Evolutionary conservation across 345 rosid species (phyloP), one percentile per base, ranked within the genome.

Genomic region (Salix exigua): DNA sequence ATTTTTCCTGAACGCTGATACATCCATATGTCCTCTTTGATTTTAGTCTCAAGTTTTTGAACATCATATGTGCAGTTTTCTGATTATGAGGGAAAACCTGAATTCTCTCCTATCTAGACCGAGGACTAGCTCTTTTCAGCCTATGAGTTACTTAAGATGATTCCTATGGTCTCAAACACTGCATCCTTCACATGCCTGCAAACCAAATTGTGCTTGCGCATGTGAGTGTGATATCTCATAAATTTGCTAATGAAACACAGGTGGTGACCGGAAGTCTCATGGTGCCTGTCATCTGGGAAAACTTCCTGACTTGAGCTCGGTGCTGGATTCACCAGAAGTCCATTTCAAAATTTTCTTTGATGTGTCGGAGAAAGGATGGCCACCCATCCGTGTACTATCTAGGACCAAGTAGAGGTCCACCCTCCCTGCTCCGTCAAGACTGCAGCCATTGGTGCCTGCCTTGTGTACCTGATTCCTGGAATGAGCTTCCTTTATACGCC

Each of bases 361-460:
- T 6, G 88, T 89, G 50, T 72, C 84, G 50, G 74, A 92, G 98
- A 82, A 93, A 91, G 78, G 94, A 92, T 37, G 99, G 98, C 58
- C 98, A 96, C 63, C 82, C 91, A 14, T 93, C 99, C 31, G 25
- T 93, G 18, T 93, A 92, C 74, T 93, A 92, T 83, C 63, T 91
- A 72, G 89, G 87, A 26, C 83, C 88, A 5, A 75, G 73, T 31
- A 78, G 65, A 37, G 79, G 91, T 78, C 94, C 90, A 31, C 94
- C 90, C 1, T 89, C 97, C 1, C 42, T 92, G 26, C 89, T 85
- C 75, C 88, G 89, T 66, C 96, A 92, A 78, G 99, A 93, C 77
- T 96, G 98, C 83, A 93, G 94, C 79, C 99, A 93, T 68, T 96
- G 97, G 99, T 96, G 95, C 85, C 90, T 96, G 51, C 99, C 98